Base-by-base conservation (phyloP, 345 rosid species). In the Microthlaspi erraticum region DNA sequence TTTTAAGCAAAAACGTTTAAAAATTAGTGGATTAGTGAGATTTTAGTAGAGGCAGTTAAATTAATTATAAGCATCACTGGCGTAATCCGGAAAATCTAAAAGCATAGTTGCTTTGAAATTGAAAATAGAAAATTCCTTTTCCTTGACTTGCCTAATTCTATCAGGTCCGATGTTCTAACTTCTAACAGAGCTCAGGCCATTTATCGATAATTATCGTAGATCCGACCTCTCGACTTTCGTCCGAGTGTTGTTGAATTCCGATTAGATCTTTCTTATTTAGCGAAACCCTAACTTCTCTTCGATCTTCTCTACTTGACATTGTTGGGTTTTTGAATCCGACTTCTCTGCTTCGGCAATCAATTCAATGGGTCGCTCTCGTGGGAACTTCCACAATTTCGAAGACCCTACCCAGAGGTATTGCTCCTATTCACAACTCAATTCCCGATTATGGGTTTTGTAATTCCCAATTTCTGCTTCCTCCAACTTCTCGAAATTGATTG, bases 281-380 rank as follows among this genome's bases (percentile, higher is more conserved):
- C 42, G 51, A 49, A 70, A 39, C 65, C 74, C 42, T 19, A 38
- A 46, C 42, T 71, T 50, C 57, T 10, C 12, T 38, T 58, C 12
- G 44, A 46, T 46, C 17, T 60, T 43, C 17, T 41, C 37, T 46
- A 23, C 49, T 58, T 23, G 34, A 39, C 64, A 23, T 60, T 41
- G 44, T 55, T 54, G 23, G 26, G 19, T 37, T 29, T 37, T 11
- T 10, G 14, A n/a, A 45, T 44, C 36, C 32, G 10, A 31, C 42
- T 29, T 6, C n/a, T 11, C 11, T 6, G 34, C 36, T 68, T 54
- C 62, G 32, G 23, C 50, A 58, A 23, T 3, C 29, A 26, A 26
- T 26, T 46, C 72, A 62, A 91, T 94, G 98, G 98, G 96, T 70
- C 99, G 99, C 52, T 91, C 96, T 76, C 96, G 98, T 7, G 98